Evolutionary conservation across 2,329 filamentous ascomycete species (phyloP).

Genomic region (Trichophyton mentagrophytes): DNA sequence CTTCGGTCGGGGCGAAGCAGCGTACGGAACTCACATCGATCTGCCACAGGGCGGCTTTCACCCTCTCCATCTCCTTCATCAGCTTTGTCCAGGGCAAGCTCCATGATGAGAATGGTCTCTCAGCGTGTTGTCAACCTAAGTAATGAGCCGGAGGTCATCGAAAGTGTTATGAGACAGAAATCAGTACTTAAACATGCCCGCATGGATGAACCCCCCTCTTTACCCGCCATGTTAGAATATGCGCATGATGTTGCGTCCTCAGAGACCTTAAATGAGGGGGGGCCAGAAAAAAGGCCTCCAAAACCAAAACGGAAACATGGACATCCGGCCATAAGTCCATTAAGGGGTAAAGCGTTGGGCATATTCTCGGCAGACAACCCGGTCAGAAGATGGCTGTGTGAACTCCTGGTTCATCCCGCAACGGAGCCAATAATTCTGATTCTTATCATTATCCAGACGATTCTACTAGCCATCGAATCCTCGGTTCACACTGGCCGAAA

Average conservation of each 20-base stretch:
- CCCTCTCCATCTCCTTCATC: constrained; percentile 46
- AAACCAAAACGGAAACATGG: constrained; percentile 15
- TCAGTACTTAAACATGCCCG: constrained; percentile 38
- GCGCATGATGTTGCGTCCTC: constrained; percentile 32
- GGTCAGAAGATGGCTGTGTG: constrained; percentile 61
- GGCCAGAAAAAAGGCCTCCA: constrained; percentile 23
- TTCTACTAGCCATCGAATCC: constrained; percentile 78
- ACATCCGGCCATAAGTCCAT: constrained; percentile 51
- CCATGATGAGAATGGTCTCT: constrained; percentile 75
- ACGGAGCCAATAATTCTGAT: constrained; percentile 78
- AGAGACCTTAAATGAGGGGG: constrained; percentile 24
- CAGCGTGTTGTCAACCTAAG: constrained; percentile 96
- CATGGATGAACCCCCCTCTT: constrained; percentile 40
- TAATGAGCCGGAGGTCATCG: constrained; percentile 74
- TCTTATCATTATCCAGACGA: constrained; percentile 74
- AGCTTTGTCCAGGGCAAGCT: constrained; percentile 56
- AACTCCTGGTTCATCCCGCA: constrained; percentile 71
- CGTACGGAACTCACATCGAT: background rate
- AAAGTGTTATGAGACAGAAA: constrained; percentile 54
- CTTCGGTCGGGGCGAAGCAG: constrained; percentile 27
- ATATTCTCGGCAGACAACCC: constrained; percentile 69
- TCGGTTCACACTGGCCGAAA: constrained; percentile 52
- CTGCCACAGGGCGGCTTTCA: constrained; percentile 39
- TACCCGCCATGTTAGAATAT: constrained; percentile 37
- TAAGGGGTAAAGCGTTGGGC: constrained; percentile 75